A percentile compares a stretch with the other conserved stretches of the same genome.
Evolutionary conservation across 106 monocot species (phyloP).

Genomic region (Hemerocallis citrina): DNA sequence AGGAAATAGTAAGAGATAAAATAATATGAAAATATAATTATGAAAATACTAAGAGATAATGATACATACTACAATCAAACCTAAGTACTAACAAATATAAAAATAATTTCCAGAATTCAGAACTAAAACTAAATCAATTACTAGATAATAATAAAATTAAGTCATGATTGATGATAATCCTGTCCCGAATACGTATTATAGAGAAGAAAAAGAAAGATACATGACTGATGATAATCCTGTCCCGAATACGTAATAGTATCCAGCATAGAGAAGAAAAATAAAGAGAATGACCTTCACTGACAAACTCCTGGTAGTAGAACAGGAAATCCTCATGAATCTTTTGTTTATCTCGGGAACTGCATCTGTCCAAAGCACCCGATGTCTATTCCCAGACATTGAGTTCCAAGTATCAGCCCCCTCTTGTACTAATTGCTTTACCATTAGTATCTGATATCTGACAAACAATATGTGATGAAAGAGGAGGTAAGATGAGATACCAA

Average conservation of each 20-base stretch:
- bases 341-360: slow-evolving; percentile 59
- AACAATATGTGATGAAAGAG: slow-evolving; percentile 3
- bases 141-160: too few species aligned
- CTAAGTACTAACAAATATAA: too few species aligned
- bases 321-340: slow-evolving; percentile 74
- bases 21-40: too few species aligned
- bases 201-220: background rate
- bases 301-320: slow-evolving; percentile 48
- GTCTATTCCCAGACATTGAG: slow-evolving; percentile 42
- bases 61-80: too few species aligned
- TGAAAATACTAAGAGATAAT: too few species aligned
- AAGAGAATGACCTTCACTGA: slow-evolving; percentile 58
- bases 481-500: too few species aligned
- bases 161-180: too few species aligned
- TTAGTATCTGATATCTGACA: slow-evolving; percentile 66
- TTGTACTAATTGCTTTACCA: slow-evolving; percentile 53
- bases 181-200: background rate
- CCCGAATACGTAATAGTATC: background rate
- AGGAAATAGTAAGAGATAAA: too few species aligned
- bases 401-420: slow-evolving; percentile 63
- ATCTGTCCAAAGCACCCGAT: slow-evolving; percentile 57
- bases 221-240: too few species aligned
- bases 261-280: background rate
- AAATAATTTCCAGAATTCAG: too few species aligned
- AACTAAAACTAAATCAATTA: too few species aligned